Evolutionary conservation across 148 eudicot genomes (phyloP), one percentile per base, ranked within the genome.

Genomic region (Pouteria glomerata): DNA sequence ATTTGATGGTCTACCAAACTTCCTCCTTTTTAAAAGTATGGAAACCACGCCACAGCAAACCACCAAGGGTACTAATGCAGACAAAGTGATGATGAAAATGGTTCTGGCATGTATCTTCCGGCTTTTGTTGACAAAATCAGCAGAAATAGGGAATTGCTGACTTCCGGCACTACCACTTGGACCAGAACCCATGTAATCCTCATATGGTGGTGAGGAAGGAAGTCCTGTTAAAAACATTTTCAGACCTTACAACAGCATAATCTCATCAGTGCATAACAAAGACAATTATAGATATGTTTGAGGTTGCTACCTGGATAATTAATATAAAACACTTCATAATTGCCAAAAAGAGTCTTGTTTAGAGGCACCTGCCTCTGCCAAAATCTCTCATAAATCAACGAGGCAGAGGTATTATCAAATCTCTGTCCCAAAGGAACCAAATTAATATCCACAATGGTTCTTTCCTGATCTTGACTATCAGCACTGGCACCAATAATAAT

Each of bases 321-420:
- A 39, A 96, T 84, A 74, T 78, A 73, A 39, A 84, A 69, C 76
- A 96, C 91, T 37, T 90, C 92, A 77, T 96, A 92, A 75, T 51
- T 83, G 60, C 99, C 99, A 82, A 90, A 96, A 57, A 96, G 88
- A 33, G 94, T 86, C 73, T 50, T 79, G 74, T 96, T 96, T 34
- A 96, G 81, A 73, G 87, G 90, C 76, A 96, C 92, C 77, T 90
- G 86, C 87, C 83, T 92, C 63, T 76, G 82, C 82, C 72, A 76
- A 56, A 92, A 84, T 85, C 97, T 85, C 73, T 88, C 84, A 74
- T 81, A 90, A 69, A 87, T 96, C 71, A 92, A 76, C 59, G 81
- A 76, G 44, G 97, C 99, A 64, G 99, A 90, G 29, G 95, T 96
- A 69, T 87, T 90, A 79, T 96, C 99, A 80, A 96, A 96, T 77